phyloP scores from a whole-genome alignment of 805 yeast genomes.

The Saccharomycopsis olivae region DNA sequence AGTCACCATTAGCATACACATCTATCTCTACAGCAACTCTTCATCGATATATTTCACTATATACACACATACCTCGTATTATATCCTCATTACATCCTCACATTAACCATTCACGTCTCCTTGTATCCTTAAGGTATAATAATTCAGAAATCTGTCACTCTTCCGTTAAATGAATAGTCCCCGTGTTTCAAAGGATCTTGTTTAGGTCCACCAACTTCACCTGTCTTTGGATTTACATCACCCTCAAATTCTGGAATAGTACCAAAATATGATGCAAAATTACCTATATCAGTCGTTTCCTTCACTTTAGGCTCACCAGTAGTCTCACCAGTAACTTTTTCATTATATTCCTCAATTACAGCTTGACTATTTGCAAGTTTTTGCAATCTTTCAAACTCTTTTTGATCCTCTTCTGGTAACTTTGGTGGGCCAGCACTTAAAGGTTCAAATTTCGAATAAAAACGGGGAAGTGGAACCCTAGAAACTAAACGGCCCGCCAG shows the following conservation, averaged over 20 bases:
- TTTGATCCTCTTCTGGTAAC: conserved; percentile 72
- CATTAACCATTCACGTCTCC: too few relatives aligned
- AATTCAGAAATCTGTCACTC: conserved; percentile 83
- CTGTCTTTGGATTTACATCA: conserved; percentile 83
- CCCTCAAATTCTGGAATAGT: conserved; percentile 95
- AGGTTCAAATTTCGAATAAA: conserved; percentile 2
- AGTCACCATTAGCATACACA: too few relatives aligned
- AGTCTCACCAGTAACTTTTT: conserved; percentile 24
- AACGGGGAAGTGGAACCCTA: background rate
- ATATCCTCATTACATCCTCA: too few relatives aligned
- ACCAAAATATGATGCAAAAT: conserved; percentile 50
- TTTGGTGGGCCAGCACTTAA: conserved; percentile 44
- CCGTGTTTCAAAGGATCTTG: conserved; percentile 90
- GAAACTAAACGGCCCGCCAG: too few relatives aligned
- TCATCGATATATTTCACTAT: too few relatives aligned
- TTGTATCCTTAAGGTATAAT: background rate
- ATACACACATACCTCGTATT: too few relatives aligned
- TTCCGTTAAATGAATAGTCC: conserved; percentile 91
- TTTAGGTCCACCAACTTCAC: conserved; percentile 95
- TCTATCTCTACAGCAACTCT: too few relatives aligned
- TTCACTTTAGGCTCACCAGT: conserved; percentile 19
- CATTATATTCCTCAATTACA: conserved; percentile 66
- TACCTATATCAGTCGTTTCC: conserved; percentile 44
- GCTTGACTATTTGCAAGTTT: conserved; percentile 69
- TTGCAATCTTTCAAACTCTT: conserved; percentile 83